These are phyloP conservation scores for Sporothrix mexicana DNA, from an alignment of 2,329 filamentous ascomycete species.

Conservation along the genomic window DNA sequence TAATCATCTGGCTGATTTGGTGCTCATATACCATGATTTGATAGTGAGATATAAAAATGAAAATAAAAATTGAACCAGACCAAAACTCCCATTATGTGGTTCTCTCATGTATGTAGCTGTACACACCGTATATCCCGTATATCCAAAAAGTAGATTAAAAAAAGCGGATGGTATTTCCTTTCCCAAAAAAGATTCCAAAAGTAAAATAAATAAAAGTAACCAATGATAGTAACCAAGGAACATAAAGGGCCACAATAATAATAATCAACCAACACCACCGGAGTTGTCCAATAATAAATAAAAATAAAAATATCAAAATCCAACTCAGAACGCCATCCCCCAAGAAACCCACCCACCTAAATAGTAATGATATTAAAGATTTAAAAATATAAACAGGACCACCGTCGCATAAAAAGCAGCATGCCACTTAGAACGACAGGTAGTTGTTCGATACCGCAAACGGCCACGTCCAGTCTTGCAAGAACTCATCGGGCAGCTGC, in stretches of 20 bases:
- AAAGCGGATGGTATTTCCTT: neutral
- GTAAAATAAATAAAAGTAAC: too few relatives aligned
- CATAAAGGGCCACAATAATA: neutral
- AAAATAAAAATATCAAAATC: neutral
- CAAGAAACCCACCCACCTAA: neutral
- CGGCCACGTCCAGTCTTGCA: constrained; percentile 37
- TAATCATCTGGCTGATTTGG: too few relatives aligned
- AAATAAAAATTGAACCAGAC: neutral
- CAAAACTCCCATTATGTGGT: too few relatives aligned
- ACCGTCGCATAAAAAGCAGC: neutral
- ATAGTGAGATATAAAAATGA: neutral
- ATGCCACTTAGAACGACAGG: constrained; percentile 26
- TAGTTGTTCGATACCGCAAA: constrained; percentile 37
- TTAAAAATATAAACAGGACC: too few relatives aligned
- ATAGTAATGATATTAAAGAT: neutral
- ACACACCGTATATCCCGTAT: neutral
- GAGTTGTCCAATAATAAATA: neutral
- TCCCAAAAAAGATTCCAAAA: neutral
- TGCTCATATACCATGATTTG: too few relatives aligned
- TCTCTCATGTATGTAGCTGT: neutral
- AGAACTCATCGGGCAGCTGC: constrained; percentile 31
- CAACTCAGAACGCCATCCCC: constrained; percentile 9
- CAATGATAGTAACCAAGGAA: neutral
- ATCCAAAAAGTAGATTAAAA: neutral
- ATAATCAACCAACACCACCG: neutral